Evolutionary conservation across 2,329 filamentous ascomycete genomes (phyloP), one percentile per base, ranked within the genome.

Genomic region (Penicillium occitanis): DNA sequence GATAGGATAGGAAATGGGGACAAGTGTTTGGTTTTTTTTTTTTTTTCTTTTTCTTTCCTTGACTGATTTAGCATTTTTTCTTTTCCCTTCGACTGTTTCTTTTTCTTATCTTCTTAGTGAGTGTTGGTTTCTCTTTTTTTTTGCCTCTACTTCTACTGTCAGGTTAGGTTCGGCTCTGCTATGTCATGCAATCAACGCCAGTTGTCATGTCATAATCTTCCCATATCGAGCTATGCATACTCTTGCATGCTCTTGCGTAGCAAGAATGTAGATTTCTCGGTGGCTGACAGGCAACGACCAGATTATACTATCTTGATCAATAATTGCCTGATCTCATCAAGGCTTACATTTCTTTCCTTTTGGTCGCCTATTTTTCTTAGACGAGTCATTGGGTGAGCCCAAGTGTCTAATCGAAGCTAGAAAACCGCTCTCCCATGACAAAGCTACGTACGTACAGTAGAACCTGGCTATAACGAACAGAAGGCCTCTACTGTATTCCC

Each of bases 41-140:
- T 44, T 42, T n/a, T n/a, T n/a, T n/a, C 5, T 46, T 55, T 42
- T 5, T 53, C 4, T 46, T 44, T 37, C 13, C 25, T 55, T 19
- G n/a, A 44, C 30, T 58, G 42, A 19, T 44, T 44, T 44, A 44
- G 42, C 42, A 44, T 60, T 65, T 66, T 66, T 70, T 69, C 63
- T 33, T 64, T 63, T 55, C 55, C 19, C 10, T 60, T 48, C 60
- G 22, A 22, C 40, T 58, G 19, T 50, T 64, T 58, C 42, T 59
- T 65, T 55, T 53, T 42, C n/a, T 22, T 19, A n/a, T 46, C 48
- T 55, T 61, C 19, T 44, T 65, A 19, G 48, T 30, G 25, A n/a
- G 48, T 35, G 57, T 50, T 57, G 48, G 37, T 50, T 48, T 19
- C 25, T 10, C 50, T 55, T 46, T 33, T 44, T 62, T 42, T 40